Evolutionary conservation across 2,329 filamentous ascomycete genomes (phyloP).

Genomic region (Aureobasidium vineae): DNA sequence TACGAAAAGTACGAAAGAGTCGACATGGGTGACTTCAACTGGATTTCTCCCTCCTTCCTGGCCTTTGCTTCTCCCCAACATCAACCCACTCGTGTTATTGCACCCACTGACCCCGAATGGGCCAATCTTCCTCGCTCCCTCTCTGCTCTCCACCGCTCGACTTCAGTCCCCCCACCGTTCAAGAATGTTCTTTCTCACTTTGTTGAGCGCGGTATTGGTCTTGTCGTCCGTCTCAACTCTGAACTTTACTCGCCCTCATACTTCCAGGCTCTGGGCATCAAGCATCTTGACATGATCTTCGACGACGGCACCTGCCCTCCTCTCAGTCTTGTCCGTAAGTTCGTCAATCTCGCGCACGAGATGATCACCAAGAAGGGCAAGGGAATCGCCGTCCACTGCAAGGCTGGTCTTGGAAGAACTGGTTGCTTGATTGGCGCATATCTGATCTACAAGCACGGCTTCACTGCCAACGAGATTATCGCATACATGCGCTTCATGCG

Average conservation of each 20-base stretch:
- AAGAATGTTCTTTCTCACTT: conserved; percentile 96
- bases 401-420: conserved; percentile 91
- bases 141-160: conserved; percentile 64
- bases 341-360: conserved; percentile 91
- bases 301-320: conserved; percentile 96
- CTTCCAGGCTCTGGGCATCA: conserved; percentile 91
- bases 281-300: conserved; percentile 99
- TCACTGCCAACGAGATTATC: conserved; percentile 96
- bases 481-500: conserved; percentile 98
- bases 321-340: conserved; percentile 83
- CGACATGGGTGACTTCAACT: conserved; percentile 99
- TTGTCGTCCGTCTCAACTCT: conserved; percentile 94
- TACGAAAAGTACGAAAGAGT: conserved; percentile 96
- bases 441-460: conserved; percentile 94
- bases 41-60: conserved; percentile 92
- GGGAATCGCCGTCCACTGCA: conserved; percentile 97
- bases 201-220: conserved; percentile 77
- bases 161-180: conserved; percentile 78
- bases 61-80: conserved; percentile 96
- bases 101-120: conserved; percentile 70
- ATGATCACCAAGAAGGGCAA: conserved; percentile 89
- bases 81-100: conserved; percentile 69
- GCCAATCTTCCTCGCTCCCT: conserved; percentile 71
- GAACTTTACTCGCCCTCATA: conserved; percentile 95
- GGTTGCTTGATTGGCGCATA: conserved; percentile 97